Evolutionary conservation across 208 protist species (phyloP).

Genomic region (Endotrypanum monterogeii): DNA sequence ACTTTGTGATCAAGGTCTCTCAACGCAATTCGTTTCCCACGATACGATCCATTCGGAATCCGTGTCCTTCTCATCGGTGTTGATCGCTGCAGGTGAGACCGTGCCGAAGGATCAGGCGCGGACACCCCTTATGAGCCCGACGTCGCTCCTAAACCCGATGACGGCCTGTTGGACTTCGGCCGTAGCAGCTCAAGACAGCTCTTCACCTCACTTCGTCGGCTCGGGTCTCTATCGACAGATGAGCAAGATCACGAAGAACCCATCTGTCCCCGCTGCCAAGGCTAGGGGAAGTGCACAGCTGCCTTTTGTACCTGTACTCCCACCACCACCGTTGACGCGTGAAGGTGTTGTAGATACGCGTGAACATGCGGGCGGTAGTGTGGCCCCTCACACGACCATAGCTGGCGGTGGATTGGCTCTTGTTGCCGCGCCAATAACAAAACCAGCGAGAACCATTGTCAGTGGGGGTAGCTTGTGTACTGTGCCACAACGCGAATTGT

Average conservation of each 20-base stretch:
- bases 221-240: neutral
- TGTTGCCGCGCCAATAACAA: neutral
- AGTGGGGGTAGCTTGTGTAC: neutral
- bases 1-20: neutral
- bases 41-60: neutral
- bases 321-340: neutral
- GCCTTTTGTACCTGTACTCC: neutral
- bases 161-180: neutral
- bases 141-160: neutral
- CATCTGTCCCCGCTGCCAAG: neutral
- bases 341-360: neutral
- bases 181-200: neutral
- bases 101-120: neutral
- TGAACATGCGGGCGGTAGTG: neutral
- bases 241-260: neutral
- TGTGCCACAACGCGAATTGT: neutral
- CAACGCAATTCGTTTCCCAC: neutral
- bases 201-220: neutral
- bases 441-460: neutral
- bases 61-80: too few relatives aligned
- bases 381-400: neutral
- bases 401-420: neutral
- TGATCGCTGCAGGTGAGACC: neutral
- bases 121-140: neutral
- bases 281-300: neutral